Base-by-base conservation (phyloP, 2,329 filamentous ascomycete genomes). In the Sphaerulina musiva region DNA sequence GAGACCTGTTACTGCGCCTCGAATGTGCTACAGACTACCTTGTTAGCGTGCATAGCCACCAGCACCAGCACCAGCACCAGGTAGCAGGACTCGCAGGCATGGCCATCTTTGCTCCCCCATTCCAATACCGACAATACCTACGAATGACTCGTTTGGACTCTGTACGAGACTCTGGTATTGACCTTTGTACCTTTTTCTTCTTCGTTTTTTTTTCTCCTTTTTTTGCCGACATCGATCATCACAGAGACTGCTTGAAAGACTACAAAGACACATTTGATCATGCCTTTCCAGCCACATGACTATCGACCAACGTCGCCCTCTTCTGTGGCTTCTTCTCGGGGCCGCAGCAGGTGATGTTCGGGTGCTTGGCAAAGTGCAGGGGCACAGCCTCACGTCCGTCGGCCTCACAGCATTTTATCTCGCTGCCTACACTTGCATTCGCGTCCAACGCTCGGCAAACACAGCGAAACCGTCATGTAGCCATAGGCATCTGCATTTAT, bases 371-470 rank as follows among this genome's bases (percentile, higher is more conserved):
- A 20, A 7, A 42, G 14, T 51, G 20, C 14, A 39, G 44, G 40
- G 40, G 48, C 48, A 51, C 48, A 51, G 48, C 48, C 48, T 51
- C 48, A 34, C 51, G 47, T 44, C 46, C 44, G 44, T 44, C 14
- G 14, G 14, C 14, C 14, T 17, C 14, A 17, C 14, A 47, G 20
- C 36, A 20, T 53, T 26, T 26, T 41, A 43, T 53, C 38, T 44
- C 26, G 44, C 36, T 53, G 51, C 51, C 51, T 53, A 48, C 51
- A 46, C 31, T 31, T 45, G 43, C 12, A 53, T 48, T 46, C 51
- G 51, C 40, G 51, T 53, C 39, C 44, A 2, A 47, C 20, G 38
- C 51, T 48, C 44, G 45, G 51, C 51, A 41, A 14, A 44, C 44
- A 53, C 38, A 43, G 46, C 44, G 32, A 48, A 29, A 14, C 43